Evolutionary conservation across 495 filamentous ascomycete species (phyloP).

Genomic region (Penicillium lagena): DNA sequence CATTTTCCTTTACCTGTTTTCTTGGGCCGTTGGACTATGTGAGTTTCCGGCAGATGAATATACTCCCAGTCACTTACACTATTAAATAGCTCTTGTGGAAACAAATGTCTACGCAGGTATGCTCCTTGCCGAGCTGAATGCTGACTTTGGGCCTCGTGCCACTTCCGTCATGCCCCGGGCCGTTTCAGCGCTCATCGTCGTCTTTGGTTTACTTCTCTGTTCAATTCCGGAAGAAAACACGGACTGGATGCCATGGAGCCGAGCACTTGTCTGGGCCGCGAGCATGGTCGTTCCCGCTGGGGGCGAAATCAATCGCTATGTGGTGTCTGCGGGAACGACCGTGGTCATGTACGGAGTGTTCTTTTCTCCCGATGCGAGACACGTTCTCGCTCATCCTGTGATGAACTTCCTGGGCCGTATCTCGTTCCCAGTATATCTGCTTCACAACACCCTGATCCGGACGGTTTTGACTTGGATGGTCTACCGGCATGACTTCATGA

Average conservation of each 20-base stretch:
- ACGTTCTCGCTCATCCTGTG: too few species aligned
- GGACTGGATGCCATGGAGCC: slow-evolving; percentile 11
- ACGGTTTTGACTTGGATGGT: background rate
- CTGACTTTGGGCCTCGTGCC: slow-evolving; percentile 5
- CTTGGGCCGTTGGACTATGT: slow-evolving; percentile 7
- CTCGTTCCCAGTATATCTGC: too few species aligned
- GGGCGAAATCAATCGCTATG: slow-evolving; percentile 3
- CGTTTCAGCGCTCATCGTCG: slow-evolving; percentile 2
- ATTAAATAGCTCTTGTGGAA: slow-evolving; percentile 7
- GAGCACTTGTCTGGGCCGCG: background rate
- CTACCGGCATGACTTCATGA: slow-evolving; percentile 2
- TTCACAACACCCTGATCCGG: too few species aligned
- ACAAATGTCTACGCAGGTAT: slow-evolving; percentile 12
- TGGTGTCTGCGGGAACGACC: background rate
- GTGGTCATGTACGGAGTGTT: background rate
- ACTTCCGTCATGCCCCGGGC: slow-evolving; percentile 3
- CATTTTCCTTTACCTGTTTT: slow-evolving; percentile 7
- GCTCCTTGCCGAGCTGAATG: slow-evolving; percentile 8
- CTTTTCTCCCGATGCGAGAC: slow-evolving; percentile 1
- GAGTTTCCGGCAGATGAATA: background rate
- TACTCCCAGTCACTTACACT: background rate
- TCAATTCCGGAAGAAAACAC: slow-evolving; percentile 10
- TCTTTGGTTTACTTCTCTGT: slow-evolving; percentile 5
- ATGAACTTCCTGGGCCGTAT: too few species aligned
- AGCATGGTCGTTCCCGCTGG: background rate